These are phyloP conservation scores for Ampelomyces quisqualis DNA, from an alignment of 2,329 filamentous ascomycete genomes.

Conservation along the genomic window DNA sequence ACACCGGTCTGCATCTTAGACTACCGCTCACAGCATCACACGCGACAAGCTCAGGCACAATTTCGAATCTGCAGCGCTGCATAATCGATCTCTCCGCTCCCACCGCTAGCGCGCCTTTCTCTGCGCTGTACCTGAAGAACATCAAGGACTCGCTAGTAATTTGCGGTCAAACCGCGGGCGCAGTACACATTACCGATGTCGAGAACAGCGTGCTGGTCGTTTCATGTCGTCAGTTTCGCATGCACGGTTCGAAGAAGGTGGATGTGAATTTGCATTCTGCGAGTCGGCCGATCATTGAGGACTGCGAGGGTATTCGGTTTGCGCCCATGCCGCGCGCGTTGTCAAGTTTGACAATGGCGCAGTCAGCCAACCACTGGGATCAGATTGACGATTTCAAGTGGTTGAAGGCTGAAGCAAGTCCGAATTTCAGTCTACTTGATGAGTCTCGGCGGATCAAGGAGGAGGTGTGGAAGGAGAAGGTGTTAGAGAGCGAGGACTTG, in stretches of 20 bases:
- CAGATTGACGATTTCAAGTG: slow-evolving; percentile 98
- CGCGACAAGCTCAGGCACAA: slow-evolving; percentile 70
- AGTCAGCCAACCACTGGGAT: slow-evolving; percentile 70
- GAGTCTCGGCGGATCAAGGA: slow-evolving; percentile 61
- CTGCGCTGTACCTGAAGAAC: slow-evolving; percentile 68
- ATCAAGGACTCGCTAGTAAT: slow-evolving; percentile 72
- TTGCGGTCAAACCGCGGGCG: slow-evolving; percentile 74
- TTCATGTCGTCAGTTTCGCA: slow-evolving; percentile 77
- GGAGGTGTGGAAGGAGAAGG: slow-evolving; percentile 63
- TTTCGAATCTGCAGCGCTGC: slow-evolving; percentile 69
- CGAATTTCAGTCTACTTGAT: slow-evolving; percentile 77
- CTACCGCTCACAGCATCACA: slow-evolving; percentile 69
- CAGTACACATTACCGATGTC: slow-evolving; percentile 79
- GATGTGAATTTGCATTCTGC: slow-evolving; percentile 79
- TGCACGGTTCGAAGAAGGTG: slow-evolving; percentile 82
- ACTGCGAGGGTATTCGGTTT: slow-evolving; percentile 77
- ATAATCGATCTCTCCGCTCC: slow-evolving; percentile 79
- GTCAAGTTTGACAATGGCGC: slow-evolving; percentile 48
- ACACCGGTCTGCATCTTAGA: slow-evolving; percentile 71
- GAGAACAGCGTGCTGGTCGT: slow-evolving; percentile 73
- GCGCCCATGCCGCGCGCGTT: slow-evolving; percentile 70
- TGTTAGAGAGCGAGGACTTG: slow-evolving; percentile 6
- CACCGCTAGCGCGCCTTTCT: slow-evolving; percentile 58
- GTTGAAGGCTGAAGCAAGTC: slow-evolving; percentile 81
- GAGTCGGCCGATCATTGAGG: slow-evolving; percentile 91